Base-by-base conservation (phyloP, 2,329 filamentous ascomycete species). In the Nakataea oryzae region DNA sequence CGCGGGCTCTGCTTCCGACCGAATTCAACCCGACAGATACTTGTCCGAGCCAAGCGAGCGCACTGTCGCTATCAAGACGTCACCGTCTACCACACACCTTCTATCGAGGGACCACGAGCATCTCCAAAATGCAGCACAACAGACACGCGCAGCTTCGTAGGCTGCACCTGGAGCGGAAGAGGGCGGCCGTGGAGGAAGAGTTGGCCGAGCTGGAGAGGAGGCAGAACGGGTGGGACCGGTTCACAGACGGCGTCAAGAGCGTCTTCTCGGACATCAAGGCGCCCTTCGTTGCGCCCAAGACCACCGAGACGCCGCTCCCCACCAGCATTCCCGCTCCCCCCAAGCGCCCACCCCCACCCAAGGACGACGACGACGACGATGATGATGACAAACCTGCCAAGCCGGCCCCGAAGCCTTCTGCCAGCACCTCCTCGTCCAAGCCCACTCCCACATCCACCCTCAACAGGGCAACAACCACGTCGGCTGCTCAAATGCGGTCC, bases 231-330 rank as follows among this genome's bases (percentile, higher is more conserved):
- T 66, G 64, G 66, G 63, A 65, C 32, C 27, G 59, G 5, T 57
- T 68, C 27, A 67, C 65, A 55, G 64, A 63, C 12, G 63, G 59
- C 30, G 41, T 68, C 11, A 66, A 63, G 34, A 55, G 62, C n/a
- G 64, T 61, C 21, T 63, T 68, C 17, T 41, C 32, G 1, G 58
- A 27, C 3, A 59, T 27, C n/a, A 41, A 59, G 26, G 58, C 34
- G 3, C 58, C 58, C 7, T 47, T 59, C 14, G 58, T 24, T 9
- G 58, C n/a, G 2, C 24, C 58, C 58, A 50, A 59, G 24, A 41
- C 34, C 34, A 59, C n/a, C 30, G 24, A 34, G 28, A 59, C 58
- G 12, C 9, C 34, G 5, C 6, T 24, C 2, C 1, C n/a, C 12
- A 6, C 58, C 2, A 17, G 21, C 2, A 9, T 2, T 21, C 9